Base-by-base conservation (phyloP, 2,329 filamentous ascomycete species). In the Penicillium sp. region DNA sequence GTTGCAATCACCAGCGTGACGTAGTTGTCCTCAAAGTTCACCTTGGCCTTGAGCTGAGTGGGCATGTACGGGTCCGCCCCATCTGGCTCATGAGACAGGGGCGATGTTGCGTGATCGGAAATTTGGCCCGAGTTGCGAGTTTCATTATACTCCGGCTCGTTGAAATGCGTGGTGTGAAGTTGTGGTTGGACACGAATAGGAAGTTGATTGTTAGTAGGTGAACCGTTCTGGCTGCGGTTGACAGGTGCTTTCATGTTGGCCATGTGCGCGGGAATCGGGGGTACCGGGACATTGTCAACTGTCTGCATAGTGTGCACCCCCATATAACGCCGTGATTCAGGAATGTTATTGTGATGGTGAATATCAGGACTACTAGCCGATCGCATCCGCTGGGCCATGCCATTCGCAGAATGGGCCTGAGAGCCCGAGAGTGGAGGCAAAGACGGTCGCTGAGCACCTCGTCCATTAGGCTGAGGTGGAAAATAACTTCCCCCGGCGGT, bases 341-440 rank as follows among this genome's bases (percentile, higher is more conserved):
- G 52, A n/a, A 42, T 39, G 40, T 57, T 60, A 45, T 81, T 81
- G 59, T 82, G 81, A 49, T 86, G 83, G 49, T 95, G 90, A 64
- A 96, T 96, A 70, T 97, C 92, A 7, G 94, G 93, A 59, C 92
- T 97, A 76, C 93, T 97, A 67, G 95, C 95, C 35, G 92, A 96
- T 60, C 94, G 84, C 75, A 90, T 87, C 61, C 91, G 83, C 69
- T 90, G 86, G 59, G 86, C 72, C 60, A 69, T 72, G 53, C 74
- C 70, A 77, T 69, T 78, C 64, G 80, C 77, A 63, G 84, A 76
- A 65, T 82, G 73, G 60, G 79, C 73, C 56, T 78, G 75, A 26
- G 67, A 58, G 39, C 69, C 76, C 61, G 85, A 79, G 81, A 90
- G 87, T 16, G 84, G 87, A 40, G 89, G 89, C 63, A 95, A 79